Base-by-base conservation (phyloP, 1,139 yeast genomes). In the Scheffersomyces cryptocercus region DNA sequence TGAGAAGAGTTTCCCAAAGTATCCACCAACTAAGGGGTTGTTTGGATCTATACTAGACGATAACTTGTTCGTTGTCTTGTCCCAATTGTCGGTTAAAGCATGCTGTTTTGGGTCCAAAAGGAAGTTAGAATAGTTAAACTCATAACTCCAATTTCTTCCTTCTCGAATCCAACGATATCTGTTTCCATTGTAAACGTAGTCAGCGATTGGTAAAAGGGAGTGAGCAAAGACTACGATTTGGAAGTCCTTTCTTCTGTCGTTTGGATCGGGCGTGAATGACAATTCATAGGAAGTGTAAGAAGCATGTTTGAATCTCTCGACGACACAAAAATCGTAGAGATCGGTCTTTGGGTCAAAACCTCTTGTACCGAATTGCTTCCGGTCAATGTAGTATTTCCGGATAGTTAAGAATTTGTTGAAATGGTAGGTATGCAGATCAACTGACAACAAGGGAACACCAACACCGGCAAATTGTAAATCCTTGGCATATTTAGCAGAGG, bases 1-100 rank as follows among this genome's bases (percentile, higher is more conserved):
- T 5, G 35, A 31, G 24, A 31, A 31, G 15, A 31, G 15, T 31
- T 31, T 31, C n/a, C 11, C 10, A 15, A 31, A 31, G 20, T 14
- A 31, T 10, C 35, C 35, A 3, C 35, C 35, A 7, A 31, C 35
- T 20, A 31, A 31, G 10, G 35, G 35, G 6, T 31, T 31, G 12
- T 14, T 31, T 10, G 24, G 35, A 12, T 14, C n/a, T 3, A 31
- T 14, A n/a, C 24, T 9, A 7, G 15, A 14, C 11, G 14, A 20
- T 20, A 31, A 31, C 28, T 41, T 44, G 12, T 31, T 28, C 5
- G 41, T 12, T 26, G 26, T 26, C 15, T 35, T 31, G 29, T 41
- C 44, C 47, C 49, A 48, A 29, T 45, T 42, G 11, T 48, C 49
- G 6, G 44, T 37, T 29, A 48, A 29, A 8, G 51, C 46, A 28